phyloP scores from a whole-genome alignment of 805 yeast species.

The Zygosaccharomyces lentus region DNA sequence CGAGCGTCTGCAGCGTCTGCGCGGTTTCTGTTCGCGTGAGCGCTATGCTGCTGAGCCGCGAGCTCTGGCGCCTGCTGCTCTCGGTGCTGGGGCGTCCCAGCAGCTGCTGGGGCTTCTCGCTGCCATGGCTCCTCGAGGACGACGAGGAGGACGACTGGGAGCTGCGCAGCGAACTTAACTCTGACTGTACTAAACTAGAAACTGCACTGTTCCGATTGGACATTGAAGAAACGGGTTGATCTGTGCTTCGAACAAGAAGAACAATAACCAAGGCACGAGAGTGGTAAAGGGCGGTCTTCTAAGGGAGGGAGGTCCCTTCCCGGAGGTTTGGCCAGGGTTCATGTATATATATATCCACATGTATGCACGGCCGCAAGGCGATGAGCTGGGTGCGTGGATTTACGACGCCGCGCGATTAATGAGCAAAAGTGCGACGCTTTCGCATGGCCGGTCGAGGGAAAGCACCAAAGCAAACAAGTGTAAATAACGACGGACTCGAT shows the following conservation, averaged over 20 bases:
- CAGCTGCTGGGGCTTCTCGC: conserved; percentile 5
- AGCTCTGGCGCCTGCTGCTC: neutral
- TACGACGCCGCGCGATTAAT: conserved; percentile 5
- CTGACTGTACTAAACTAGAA: neutral
- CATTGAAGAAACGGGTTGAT: neutral
- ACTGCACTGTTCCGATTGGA: neutral
- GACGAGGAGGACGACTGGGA: neutral
- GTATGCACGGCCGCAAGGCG: neutral
- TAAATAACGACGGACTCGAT: neutral
- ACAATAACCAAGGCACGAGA: neutral
- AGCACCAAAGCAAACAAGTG: neutral
- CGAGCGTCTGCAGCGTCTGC: conserved; percentile 59
- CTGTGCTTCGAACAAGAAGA: too few species aligned
- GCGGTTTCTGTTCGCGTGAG: conserved; percentile 66
- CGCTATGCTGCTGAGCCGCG: conserved; percentile 1
- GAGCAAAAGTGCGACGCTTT: neutral
- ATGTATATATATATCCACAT: neutral
- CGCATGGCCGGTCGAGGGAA: neutral
- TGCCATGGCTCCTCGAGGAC: neutral
- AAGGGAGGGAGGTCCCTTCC: neutral
- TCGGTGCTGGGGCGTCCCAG: neutral
- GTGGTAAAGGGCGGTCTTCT: neutral
- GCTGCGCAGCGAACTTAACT: conserved; percentile 1
- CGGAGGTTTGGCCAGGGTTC: neutral
- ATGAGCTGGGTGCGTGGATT: conserved; percentile 5